Percentiles rank a stretch among this genome's conserved stretches.
Conservation (phyloP, 23 red algal species). For the Gracilaria gracilis region DNA sequence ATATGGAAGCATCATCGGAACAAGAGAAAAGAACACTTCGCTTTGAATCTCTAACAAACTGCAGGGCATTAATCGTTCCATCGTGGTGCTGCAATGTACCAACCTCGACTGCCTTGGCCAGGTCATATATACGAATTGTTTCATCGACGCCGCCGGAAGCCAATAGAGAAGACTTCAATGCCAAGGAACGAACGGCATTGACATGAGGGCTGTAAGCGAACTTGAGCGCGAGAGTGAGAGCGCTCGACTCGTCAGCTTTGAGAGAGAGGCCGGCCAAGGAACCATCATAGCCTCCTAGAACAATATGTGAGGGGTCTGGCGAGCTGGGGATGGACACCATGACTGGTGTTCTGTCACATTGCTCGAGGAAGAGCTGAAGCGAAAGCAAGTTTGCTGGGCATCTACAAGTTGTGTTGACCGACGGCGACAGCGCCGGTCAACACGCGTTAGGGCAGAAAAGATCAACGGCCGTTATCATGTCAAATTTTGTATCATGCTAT, state of each 20-base stretch:
- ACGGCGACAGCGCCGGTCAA: neutral
- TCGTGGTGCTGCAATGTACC: slow-evolving; percentile 43
- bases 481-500: no score
- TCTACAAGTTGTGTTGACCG: no score
- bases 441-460: no score
- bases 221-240: slow-evolving; percentile 24
- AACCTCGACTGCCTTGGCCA: slow-evolving; percentile 35
- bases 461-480: no score
- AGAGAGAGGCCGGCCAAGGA: slow-evolving; percentile 56
- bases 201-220: slow-evolving; percentile 63
- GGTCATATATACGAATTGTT: slow-evolving; percentile 68
- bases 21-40: slow-evolving; percentile 60
- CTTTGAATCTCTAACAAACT: slow-evolving; percentile 40
- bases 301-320: neutral
- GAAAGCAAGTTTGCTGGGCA: no score
- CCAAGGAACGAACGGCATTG: slow-evolving; percentile 42
- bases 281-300: slow-evolving; percentile 63
- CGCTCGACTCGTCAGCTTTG: slow-evolving; percentile 15
- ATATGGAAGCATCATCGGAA: slow-evolving; percentile 54
- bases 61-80: slow-evolving; percentile 57
- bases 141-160: slow-evolving; percentile 61
- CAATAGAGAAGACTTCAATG: slow-evolving; percentile 39
- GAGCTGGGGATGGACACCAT: neutral
- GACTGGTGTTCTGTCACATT: neutral
- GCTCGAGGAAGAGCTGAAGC: no score